phyloP scores from a whole-genome alignment of 1,284 basidiomycete genomes.

The Austroboletus novae-zelandiae region DNA sequence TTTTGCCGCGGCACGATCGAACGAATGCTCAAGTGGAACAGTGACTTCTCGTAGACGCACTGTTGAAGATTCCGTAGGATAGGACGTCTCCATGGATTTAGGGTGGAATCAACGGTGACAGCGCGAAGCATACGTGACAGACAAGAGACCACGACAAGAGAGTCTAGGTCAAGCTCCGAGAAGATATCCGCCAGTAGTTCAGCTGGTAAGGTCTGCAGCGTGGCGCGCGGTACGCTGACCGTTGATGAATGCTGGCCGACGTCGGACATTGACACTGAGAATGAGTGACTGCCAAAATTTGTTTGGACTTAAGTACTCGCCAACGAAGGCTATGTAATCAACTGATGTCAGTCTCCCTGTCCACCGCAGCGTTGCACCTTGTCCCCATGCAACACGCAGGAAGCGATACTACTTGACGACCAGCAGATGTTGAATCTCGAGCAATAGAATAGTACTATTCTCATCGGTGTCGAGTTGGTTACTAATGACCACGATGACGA shows the following conservation, averaged over 20 bases:
- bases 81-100: slow-evolving; percentile 73
- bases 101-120: slow-evolving; percentile 55
- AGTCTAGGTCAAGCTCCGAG: slow-evolving; percentile 59
- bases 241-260: not conserved
- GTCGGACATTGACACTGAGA: slow-evolving; percentile 3
- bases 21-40: slow-evolving; percentile 60
- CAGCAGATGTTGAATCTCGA: slow-evolving; percentile 37
- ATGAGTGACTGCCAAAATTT: no score
- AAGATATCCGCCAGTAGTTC: slow-evolving; percentile 74
- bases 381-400: no score
- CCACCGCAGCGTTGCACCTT: no score
- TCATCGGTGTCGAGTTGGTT: slow-evolving; percentile 8
- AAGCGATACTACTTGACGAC: no score
- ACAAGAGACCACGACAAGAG: slow-evolving; percentile 55
- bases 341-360: no score
- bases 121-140: slow-evolving; percentile 55
- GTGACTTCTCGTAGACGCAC: slow-evolving; percentile 45
- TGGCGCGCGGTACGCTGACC: not conserved
- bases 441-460: slow-evolving; percentile 40
- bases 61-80: slow-evolving; percentile 55
- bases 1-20: slow-evolving; percentile 65
- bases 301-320: no score
- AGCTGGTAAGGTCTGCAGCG: slow-evolving; percentile 59
- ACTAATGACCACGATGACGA: slow-evolving; percentile 3
- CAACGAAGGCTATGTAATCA: no score